A percentile compares a stretch with the other conserved stretches of the same genome.
phyloP scores from a whole-genome alignment of 495 filamentous ascomycete species.

The Penicillium antarcticum region DNA sequence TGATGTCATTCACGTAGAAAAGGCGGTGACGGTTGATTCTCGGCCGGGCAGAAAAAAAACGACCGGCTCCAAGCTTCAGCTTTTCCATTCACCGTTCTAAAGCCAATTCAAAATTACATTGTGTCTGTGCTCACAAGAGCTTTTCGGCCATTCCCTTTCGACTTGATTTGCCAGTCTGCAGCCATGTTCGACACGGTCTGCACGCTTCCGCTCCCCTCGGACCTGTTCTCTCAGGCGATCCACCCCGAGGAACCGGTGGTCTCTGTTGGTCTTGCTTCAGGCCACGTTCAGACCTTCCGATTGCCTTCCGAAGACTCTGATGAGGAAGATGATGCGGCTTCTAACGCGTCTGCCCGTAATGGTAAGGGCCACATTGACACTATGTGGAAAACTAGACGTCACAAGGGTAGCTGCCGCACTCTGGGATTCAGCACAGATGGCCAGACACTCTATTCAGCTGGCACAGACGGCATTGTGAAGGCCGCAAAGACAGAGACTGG shows the following conservation, averaged over 20 bases:
- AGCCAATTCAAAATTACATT: not conserved
- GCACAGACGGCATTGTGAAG: constrained; percentile 88
- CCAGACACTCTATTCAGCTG: constrained; percentile 75
- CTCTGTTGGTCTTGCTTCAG: constrained; percentile 77
- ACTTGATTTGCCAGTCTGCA: not conserved
- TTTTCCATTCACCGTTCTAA: not conserved
- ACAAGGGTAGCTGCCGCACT: constrained; percentile 87
- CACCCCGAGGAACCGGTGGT: constrained; percentile 81
- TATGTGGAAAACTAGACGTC: constrained; percentile 80
- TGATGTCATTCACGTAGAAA: constrained; percentile 1
- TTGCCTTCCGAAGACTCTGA: constrained; percentile 57
- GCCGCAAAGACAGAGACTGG: constrained; percentile 78
- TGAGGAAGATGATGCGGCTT: constrained; percentile 46
- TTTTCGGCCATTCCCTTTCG: not conserved
- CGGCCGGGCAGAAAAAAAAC: constrained; percentile 17
- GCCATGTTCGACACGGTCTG: constrained; percentile 81
- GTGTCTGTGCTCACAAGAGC: not conserved
- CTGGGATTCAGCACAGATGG: constrained; percentile 77
- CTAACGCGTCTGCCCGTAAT: constrained; percentile 42
- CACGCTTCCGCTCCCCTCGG: constrained; percentile 79
- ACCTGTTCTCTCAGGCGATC: constrained; percentile 84
- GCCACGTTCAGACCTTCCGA: constrained; percentile 83
- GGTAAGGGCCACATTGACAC: constrained; percentile 77
- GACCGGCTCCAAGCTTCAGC: constrained; percentile 11
- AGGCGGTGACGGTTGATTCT: constrained; percentile 14